phyloP scores from a whole-genome alignment of 129 eudicot genomes.

The Flaveria bidentis region DNA sequence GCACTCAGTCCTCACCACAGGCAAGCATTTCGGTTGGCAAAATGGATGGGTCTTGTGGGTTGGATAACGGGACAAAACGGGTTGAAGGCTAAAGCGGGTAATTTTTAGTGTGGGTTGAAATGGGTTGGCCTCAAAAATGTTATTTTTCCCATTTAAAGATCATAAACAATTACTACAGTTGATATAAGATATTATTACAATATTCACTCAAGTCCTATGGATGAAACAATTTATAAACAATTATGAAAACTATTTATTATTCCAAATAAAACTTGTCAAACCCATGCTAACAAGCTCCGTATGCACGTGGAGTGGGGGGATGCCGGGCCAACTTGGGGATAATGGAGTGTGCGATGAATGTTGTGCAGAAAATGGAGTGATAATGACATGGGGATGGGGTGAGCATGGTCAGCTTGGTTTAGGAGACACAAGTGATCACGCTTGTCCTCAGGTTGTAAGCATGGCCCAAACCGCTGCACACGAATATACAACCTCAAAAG shows the following conservation, averaged over 20 bases:
- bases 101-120: background rate
- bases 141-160: background rate
- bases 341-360: background rate
- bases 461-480: slow-evolving; percentile 26
- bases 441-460: slow-evolving; percentile 55
- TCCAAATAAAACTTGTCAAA: too few relatives aligned
- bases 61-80: background rate
- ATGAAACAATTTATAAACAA: background rate
- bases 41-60: background rate
- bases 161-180: background rate
- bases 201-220: background rate
- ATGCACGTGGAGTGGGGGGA: too few relatives aligned
- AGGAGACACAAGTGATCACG: slow-evolving; percentile 65
- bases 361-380: slow-evolving; percentile 58
- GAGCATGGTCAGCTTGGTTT: slow-evolving; percentile 99
- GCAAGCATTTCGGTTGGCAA: slow-evolving; percentile 34
- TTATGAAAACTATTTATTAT: too few relatives aligned
- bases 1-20: slow-evolving; percentile 82
- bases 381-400: slow-evolving; percentile 98
- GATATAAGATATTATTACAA: background rate
- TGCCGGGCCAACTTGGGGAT: background rate
- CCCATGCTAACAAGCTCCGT: too few relatives aligned
- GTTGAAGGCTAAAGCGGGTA: background rate
- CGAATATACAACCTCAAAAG: slow-evolving; percentile 23
- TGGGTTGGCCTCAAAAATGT: background rate